Evolutionary conservation across 2,329 filamentous ascomycete genomes (phyloP), one percentile per base, ranked within the genome.

Genomic region (Ophiostoma ips): DNA sequence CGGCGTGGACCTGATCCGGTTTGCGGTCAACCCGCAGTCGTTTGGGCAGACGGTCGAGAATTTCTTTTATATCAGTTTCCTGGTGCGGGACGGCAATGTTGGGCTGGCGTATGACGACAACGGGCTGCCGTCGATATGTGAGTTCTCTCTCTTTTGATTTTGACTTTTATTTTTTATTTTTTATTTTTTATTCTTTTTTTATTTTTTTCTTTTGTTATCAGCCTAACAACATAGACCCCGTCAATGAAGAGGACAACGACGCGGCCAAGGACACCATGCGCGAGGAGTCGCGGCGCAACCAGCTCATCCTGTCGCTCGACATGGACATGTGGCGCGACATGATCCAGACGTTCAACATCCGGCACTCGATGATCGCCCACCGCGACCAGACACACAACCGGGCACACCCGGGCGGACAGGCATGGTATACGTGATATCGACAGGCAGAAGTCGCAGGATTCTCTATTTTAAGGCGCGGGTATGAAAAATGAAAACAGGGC

Each of bases 21-120:
- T 95, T 58, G 86, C 88, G 37, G 76, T 96, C 55, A 95, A 98
- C 58, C 92, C 92, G 0, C 70, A 70, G 36, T 94, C 87, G 1
- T 98, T 96, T 59, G 87, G 87, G 0, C 92, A 98, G 65, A 95
- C 88, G 0, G 81, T 98, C 7, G 92, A 98, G 63, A 98, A 98
- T 59, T 72, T 98, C 59, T 98, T 98, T 65, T 96, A 96, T 63
- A 78, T 95, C 58, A 94, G 87, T 62, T 98, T 98, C 61, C 68
- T 98, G 53, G 87, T 96, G 53, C 80, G 86, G 52, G 92, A 98
- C 65, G 88, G 88, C 11, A 79, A 76, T 53, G 77, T 88, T 6
- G 79, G 78, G 33, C 73, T 98, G n/a, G 71, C 77, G 3, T 75
- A 79, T 50, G 89, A 95, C 60, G 73, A 79, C 12, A 68, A 83